phyloP scores from a whole-genome alignment of 352 stramenopile species.

The Pythium angustatum region DNA sequence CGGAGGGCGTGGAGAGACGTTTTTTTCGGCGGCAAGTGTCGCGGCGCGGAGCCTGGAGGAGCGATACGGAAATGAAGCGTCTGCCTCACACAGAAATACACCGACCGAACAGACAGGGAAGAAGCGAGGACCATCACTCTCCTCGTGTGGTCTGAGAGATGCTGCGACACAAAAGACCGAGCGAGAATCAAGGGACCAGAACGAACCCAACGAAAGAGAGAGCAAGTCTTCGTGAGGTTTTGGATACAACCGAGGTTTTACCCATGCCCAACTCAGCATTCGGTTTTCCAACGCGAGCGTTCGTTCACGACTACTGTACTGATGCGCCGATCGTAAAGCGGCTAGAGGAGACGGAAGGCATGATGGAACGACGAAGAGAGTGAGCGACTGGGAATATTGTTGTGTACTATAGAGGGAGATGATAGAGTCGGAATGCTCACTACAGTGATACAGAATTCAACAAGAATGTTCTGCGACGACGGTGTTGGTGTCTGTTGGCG shows the following conservation, averaged over 20 bases:
- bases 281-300: neutral
- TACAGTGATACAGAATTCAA: too few relatives aligned
- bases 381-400: too few relatives aligned
- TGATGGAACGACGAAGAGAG: too few relatives aligned
- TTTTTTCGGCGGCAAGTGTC: too few relatives aligned
- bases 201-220: neutral
- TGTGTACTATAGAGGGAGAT: too few relatives aligned
- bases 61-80: neutral
- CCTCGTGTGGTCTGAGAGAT: neutral
- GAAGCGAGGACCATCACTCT: conserved; percentile 5
- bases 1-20: too few relatives aligned
- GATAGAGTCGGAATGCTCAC: too few relatives aligned
- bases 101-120: conserved; percentile 2
- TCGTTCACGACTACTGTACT: neutral
- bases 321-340: too few relatives aligned
- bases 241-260: neutral
- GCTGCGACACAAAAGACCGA: neutral
- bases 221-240: conserved; percentile 8
- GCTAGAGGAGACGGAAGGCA: too few relatives aligned
- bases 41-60: too few relatives aligned
- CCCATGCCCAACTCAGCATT: neutral
- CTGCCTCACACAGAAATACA: neutral
- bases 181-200: conserved; percentile 3
- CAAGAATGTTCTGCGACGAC: too few relatives aligned
- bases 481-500: too few relatives aligned